phyloP scores from a whole-genome alignment of 2,329 filamentous ascomycete genomes.

The Pyrenochaeta sp. region DNA sequence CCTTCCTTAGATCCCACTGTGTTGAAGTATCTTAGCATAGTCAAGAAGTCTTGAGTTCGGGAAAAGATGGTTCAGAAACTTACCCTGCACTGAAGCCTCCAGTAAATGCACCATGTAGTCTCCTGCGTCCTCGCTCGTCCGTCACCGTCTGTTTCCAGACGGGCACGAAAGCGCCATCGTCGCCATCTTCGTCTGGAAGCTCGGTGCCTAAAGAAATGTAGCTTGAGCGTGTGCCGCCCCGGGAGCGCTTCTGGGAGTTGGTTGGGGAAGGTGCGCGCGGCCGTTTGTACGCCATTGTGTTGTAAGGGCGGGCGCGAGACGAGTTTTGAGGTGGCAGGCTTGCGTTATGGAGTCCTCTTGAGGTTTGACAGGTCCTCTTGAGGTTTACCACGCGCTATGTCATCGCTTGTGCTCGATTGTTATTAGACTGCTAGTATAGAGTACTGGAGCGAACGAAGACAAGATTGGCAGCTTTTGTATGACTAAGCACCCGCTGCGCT shows the following conservation, averaged over 20 bases:
- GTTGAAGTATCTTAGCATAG: conserved; percentile 82
- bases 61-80: conserved; percentile 47
- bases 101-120: conserved; percentile 94
- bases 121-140: conserved; percentile 88
- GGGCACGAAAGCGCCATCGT: conserved; percentile 91
- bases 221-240: conserved; percentile 59
- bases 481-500: conserved; percentile 1
- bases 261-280: conserved; percentile 40
- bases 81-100: conserved; percentile 97
- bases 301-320: not conserved
- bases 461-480: not conserved
- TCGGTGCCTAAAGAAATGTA: conserved; percentile 70
- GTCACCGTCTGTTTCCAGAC: conserved; percentile 99
- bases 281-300: conserved; percentile 44
- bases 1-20: conserved; percentile 98
- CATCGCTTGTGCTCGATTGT: not conserved
- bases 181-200: conserved; percentile 77
- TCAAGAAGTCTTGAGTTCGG: conserved; percentile 44
- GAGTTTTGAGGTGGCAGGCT: not conserved
- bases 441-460: not conserved
- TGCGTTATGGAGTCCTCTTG: not conserved
- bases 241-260: conserved; percentile 74
- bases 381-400: not conserved
- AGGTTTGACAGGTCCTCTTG: not conserved
- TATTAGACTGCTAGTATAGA: not conserved